Percentiles rank a stretch among this genome's conserved stretches.
Evolutionary conservation across 169 alveolate species (phyloP).

Genomic region (Eimeria nieschulzi): DNA sequence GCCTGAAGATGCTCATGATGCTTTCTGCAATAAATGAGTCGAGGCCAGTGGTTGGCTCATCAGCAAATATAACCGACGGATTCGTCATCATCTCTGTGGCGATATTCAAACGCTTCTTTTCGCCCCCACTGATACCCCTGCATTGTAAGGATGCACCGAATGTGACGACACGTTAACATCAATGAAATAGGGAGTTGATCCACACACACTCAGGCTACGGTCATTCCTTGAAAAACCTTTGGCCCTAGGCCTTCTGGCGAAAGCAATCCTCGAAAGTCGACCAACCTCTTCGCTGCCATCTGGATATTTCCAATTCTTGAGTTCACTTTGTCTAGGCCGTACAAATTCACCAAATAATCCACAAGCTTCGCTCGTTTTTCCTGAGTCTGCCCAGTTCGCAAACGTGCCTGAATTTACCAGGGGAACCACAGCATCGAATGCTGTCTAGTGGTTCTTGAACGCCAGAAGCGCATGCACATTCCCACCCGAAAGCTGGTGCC

Average conservation of each 20-base stretch:
- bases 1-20: constrained; percentile 61
- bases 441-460: no score
- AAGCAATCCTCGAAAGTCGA: no score
- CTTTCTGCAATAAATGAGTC: constrained; percentile 76
- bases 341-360: constrained; percentile 77
- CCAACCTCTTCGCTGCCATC: constrained; percentile 75
- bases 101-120: constrained; percentile 83
- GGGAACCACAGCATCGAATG: not conserved
- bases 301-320: constrained; percentile 84
- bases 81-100: constrained; percentile 85
- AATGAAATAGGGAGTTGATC: no score
- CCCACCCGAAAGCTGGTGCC: no score
- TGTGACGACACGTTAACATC: no score
- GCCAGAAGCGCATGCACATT: no score
- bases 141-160: not conserved
- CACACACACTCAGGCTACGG: no score
- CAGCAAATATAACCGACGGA: constrained; percentile 85
- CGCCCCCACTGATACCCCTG: constrained; percentile 90
- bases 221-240: no score
- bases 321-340: constrained; percentile 81
- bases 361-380: constrained; percentile 78
- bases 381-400: constrained; percentile 74
- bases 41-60: constrained; percentile 88
- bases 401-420: constrained; percentile 75
- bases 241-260: no score